Percentiles rank a stretch among this genome's conserved stretches.
Conservation (phyloP, 2,329 filamentous ascomycete species). For the Sarocladium strictum region DNA sequence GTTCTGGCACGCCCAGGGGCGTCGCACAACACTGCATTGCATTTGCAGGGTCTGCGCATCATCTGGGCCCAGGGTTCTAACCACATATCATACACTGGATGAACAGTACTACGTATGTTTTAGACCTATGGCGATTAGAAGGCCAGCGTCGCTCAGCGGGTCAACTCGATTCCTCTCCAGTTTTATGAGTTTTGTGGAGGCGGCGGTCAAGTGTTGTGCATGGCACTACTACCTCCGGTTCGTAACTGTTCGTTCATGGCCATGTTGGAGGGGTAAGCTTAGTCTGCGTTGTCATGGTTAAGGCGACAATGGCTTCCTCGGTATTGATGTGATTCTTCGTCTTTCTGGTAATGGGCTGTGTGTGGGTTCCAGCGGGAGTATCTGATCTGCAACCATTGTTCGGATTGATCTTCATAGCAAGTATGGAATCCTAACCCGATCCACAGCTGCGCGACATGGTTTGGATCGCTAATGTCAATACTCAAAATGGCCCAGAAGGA, state of each 20-base stretch:
- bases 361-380: too few species aligned
- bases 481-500: not conserved
- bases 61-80: not conserved
- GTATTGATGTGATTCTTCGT: too few species aligned
- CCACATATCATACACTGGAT: not conserved
- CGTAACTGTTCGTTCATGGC: not conserved
- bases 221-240: not conserved
- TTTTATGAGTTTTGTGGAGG: not conserved
- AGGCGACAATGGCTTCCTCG: too few species aligned
- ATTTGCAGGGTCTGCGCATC: slow-evolving; percentile 10
- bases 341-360: too few species aligned
- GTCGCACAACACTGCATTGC: slow-evolving; percentile 1
- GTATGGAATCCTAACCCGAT: too few species aligned
- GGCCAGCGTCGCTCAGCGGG: not conserved
- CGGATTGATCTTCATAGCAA: too few species aligned
- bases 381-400: too few species aligned
- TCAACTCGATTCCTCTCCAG: too few species aligned
- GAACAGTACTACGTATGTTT: too few species aligned
- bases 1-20: not conserved
- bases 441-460: not conserved
- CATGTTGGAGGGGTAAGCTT: too few species aligned
- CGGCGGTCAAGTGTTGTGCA: slow-evolving; percentile 1
- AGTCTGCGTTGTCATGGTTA: too few species aligned
- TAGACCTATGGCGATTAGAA: not conserved
- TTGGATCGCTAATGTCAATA: not conserved